Conservation (phyloP, 495 filamentous ascomycete genomes). For the Xylaria palmicola region DNA sequence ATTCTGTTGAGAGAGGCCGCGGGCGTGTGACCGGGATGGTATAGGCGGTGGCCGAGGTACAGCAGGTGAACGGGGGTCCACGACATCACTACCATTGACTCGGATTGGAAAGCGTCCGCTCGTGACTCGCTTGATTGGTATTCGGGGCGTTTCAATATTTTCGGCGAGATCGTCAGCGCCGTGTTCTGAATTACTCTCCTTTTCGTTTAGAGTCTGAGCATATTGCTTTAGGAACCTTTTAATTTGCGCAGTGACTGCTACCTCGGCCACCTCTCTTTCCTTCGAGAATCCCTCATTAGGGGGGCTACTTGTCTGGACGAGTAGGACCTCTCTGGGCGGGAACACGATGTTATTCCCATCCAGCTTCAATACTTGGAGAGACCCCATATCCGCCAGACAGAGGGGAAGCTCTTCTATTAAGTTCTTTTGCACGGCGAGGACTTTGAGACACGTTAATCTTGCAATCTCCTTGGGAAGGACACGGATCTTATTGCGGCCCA, state of each 20-base stretch:
- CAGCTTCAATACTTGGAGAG: constrained; percentile 81
- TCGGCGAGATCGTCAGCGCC: constrained; percentile 66
- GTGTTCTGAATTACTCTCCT: constrained; percentile 59
- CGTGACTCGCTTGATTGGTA: constrained; percentile 67
- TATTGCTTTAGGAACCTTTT: constrained; percentile 73
- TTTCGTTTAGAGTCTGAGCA: constrained; percentile 40
- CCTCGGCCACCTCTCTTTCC: constrained; percentile 58
- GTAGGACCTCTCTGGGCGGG: constrained; percentile 60
- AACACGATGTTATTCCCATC: constrained; percentile 79
- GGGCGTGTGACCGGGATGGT: constrained; percentile 73
- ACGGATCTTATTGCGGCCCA: constrained; percentile 80
- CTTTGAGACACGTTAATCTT: constrained; percentile 72
- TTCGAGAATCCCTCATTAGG: constrained; percentile 45
- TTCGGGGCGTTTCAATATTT: constrained; percentile 66
- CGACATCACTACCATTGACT: constrained; percentile 61
- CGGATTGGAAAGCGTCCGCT: constrained; percentile 84
- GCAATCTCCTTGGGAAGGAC: constrained; percentile 76
- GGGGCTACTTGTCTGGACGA: constrained; percentile 44
- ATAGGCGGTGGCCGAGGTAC: constrained; percentile 68
- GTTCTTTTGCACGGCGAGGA: constrained; percentile 80
- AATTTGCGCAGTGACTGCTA: constrained; percentile 66
- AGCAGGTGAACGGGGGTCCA: constrained; percentile 62
- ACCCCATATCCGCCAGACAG: constrained; percentile 83
- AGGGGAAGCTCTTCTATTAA: constrained; percentile 78
- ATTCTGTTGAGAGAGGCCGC: constrained; percentile 73